phyloP scores from a whole-genome alignment of 2,329 filamentous ascomycete species.

The Fusarium sp. region DNA sequence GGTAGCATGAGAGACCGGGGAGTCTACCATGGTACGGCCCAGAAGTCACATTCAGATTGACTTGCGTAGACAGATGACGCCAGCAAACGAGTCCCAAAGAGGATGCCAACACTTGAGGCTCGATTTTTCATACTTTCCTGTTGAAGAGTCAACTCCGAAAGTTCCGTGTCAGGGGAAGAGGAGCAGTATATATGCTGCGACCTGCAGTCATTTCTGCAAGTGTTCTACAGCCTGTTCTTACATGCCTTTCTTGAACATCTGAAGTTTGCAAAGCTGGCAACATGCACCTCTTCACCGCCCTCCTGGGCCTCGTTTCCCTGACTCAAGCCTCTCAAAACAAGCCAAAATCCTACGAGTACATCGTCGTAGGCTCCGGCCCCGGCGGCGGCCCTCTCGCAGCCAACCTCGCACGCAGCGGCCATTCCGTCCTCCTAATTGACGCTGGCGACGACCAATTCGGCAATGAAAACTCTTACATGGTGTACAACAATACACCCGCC shows the following conservation, averaged over 20 bases:
- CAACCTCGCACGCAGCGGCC: not conserved
- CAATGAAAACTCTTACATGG: not conserved
- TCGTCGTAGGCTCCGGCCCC: not conserved
- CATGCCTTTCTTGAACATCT: not conserved
- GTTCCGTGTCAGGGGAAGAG: not conserved
- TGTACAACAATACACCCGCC: not conserved
- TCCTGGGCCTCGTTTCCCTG: not conserved
- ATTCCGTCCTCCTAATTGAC: not conserved
- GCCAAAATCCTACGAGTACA: not conserved
- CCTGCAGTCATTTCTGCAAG: not conserved
- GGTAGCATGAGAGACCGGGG: accelerated
- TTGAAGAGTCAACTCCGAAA: not conserved
- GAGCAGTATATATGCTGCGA: not conserved
- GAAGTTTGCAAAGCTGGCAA: not conserved
- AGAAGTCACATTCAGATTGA: not conserved
- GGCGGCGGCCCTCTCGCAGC: not conserved
- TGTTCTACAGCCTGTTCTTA: not conserved
- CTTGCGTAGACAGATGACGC: not conserved
- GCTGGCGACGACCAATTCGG: not conserved
- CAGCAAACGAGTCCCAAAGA: not conserved
- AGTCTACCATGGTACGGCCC: not conserved
- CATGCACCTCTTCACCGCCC: not conserved
- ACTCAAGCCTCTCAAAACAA: not conserved
- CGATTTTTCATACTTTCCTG: not conserved
- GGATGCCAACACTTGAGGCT: not conserved